A percentile compares a stretch with the other conserved stretches of the same genome.
Evolutionary conservation across 768 basidiomycete genomes (phyloP).

Genomic region (Mrakia blollopis): DNA sequence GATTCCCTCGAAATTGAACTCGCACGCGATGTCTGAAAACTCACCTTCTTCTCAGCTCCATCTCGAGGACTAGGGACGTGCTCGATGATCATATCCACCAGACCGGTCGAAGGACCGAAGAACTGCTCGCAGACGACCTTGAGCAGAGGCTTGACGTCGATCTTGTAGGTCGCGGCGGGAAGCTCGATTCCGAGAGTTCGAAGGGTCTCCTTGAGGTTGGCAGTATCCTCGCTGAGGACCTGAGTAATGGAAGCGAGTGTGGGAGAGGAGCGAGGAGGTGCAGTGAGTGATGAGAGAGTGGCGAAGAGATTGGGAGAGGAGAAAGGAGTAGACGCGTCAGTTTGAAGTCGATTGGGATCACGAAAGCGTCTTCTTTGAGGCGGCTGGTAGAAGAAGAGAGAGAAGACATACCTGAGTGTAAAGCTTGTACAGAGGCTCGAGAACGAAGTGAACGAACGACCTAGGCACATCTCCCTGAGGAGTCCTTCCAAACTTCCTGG

Average conservation of each 20-base stretch:
- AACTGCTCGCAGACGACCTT: constrained; percentile 93
- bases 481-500: constrained; percentile 84
- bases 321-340: constrained; percentile 32
- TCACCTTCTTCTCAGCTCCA: constrained; percentile 45
- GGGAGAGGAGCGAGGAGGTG: constrained; percentile 39
- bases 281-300: constrained; percentile 33
- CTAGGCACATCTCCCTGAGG: constrained; percentile 63
- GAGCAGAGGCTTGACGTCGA: constrained; percentile 91
- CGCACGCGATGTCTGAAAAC: not conserved
- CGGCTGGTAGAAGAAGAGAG: too few species aligned
- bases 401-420: constrained; percentile 55
- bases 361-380: too few species aligned
- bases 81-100: constrained; percentile 87
- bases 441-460: constrained; percentile 90
- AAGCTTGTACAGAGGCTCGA: constrained; percentile 94
- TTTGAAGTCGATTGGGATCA: too few species aligned
- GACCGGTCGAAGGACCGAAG: constrained; percentile 82
- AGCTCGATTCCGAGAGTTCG: constrained; percentile 70
- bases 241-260: too few species aligned
- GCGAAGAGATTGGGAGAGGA: constrained; percentile 28
- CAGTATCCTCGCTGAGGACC: constrained; percentile 89
- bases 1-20: not conserved
- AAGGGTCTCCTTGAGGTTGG: constrained; percentile 75
- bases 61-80: constrained; percentile 67
- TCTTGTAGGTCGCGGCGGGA: constrained; percentile 93